phyloP scores from a whole-genome alignment of 1,284 basidiomycete species.

The Cryptococcus sp. region DNA sequence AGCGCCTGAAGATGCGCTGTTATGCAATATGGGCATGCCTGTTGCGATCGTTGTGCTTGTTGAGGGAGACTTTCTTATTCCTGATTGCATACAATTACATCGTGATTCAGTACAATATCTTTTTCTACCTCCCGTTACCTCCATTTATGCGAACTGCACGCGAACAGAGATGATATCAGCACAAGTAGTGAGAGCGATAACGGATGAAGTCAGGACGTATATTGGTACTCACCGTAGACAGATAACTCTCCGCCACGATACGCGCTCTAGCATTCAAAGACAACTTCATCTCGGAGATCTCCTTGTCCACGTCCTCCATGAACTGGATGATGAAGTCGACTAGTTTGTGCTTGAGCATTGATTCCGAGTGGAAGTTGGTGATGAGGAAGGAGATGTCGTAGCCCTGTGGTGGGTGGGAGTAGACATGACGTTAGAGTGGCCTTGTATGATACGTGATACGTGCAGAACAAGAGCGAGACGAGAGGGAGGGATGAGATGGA shows the following conservation, averaged over 20 bases:
- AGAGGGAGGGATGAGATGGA: too few species aligned
- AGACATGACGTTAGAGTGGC: too few species aligned
- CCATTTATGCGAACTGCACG: constrained; percentile 15
- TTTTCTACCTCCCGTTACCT: neutral
- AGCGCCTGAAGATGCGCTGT: neutral
- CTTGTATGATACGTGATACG: too few species aligned
- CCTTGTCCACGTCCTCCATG: constrained; percentile 88
- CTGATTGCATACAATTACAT: constrained; percentile 9
- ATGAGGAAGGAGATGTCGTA: constrained; percentile 99
- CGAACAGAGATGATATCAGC: neutral
- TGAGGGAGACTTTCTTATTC: too few species aligned
- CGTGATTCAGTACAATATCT: constrained; percentile 6
- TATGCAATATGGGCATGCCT: neutral
- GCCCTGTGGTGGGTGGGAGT: constrained; percentile 60
- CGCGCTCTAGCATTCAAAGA: constrained; percentile 91
- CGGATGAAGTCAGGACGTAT: neutral
- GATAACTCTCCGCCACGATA: constrained; percentile 80
- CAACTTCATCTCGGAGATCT: constrained; percentile 64
- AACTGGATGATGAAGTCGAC: constrained; percentile 99
- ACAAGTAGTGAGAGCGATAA: too few species aligned
- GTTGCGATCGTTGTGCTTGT: too few species aligned
- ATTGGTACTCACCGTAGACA: constrained; percentile 48
- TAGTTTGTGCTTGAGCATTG: constrained; percentile 98
- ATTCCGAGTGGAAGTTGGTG: constrained; percentile 94
- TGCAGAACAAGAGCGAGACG: neutral